Base-by-base conservation (phyloP, 345 rosid genomes). In the Erysimum cheiranthoides region DNA sequence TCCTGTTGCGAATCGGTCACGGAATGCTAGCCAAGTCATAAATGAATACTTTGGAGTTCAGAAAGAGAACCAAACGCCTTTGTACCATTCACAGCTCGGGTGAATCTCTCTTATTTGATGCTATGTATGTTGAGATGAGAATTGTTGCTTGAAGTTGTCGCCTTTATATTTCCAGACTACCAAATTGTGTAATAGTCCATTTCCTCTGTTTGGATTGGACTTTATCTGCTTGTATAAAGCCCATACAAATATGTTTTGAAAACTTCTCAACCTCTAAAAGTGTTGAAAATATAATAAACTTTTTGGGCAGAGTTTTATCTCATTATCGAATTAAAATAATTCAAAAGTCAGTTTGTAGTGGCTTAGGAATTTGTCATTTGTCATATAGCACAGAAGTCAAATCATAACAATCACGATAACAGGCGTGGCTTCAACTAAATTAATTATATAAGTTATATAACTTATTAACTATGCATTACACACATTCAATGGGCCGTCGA, bases 311-410 rank as follows among this genome's bases (percentile, higher is more conserved):
- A 64, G 39, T 59, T 61, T 40, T 40, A n/a, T 47, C n/a, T 40
- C 34, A 45, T 62, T 61, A 4, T 9, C 3, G 7, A 6, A 39
- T 7, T 30, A 56, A 58, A 71, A 58, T 45, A 71, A 14, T 43
- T 21, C 7, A 71, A 60, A 46, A 18, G 21, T 13, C 14, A 71
- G 35, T 25, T 17, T 32, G n/a, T 45, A 71, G 75, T 71, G 75
- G 59, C 66, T 71, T 60, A 47, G 75, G 75, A 71, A 46, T 60
- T 14, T 60, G 75, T 71, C 75, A 51, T 59, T 71, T 71, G 60
- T 72, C 76, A 61, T 34, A 71, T 36, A 65, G 61, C 60, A 61
- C 75, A 3, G 28, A 71, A 72, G 69, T 72, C 40, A 72, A 35
- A 61, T 72, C 61, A 11, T 51, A 50, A 30, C 1, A 8, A 36